These are phyloP conservation scores for Mitragyna speciosa DNA, from an alignment of 257 asterid species.

Conservation along the genomic window DNA sequence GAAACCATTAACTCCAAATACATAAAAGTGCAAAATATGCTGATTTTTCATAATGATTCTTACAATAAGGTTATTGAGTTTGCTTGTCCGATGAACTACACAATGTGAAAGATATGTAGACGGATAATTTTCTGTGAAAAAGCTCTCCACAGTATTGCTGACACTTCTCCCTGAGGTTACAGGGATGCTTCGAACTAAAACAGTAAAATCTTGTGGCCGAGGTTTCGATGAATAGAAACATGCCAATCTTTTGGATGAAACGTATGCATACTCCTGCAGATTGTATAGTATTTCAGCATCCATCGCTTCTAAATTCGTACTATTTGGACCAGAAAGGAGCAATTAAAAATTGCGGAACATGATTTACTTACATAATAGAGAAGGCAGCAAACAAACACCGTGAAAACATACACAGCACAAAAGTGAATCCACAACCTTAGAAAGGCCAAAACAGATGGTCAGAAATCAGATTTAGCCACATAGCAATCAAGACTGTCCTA, in stretches of 20 bases:
- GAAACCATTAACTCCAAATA: conserved; percentile 18
- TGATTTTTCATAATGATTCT: conserved; percentile 34
- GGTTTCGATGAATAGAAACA: conserved; percentile 74
- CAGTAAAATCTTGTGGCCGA: conserved; percentile 71
- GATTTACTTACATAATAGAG: conserved; percentile 81
- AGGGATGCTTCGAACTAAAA: conserved; percentile 92
- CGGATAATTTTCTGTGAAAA: conserved; percentile 74
- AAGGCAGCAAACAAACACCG: conserved; percentile 91
- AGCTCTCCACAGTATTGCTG: conserved; percentile 75
- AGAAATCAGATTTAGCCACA: conserved; percentile 10
- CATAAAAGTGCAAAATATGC: conserved; percentile 13
- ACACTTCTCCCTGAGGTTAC: conserved; percentile 55
- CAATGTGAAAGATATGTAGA: conserved; percentile 88
- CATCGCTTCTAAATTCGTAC: conserved; percentile 12
- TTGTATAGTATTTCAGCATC: conserved; percentile 22
- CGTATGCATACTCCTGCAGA: conserved; percentile 81
- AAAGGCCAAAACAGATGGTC: conserved; percentile 35
- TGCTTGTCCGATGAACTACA: conserved; percentile 70
- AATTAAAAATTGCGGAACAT: conserved; percentile 11
- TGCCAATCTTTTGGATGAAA: conserved; percentile 68
- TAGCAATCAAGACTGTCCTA: not conserved
- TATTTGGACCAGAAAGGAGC: conserved; percentile 8
- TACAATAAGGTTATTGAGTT: conserved; percentile 75
- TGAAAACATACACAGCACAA: conserved; percentile 78
- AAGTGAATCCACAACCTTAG: conserved; percentile 98